Conservation (phyloP, 495 filamentous ascomycete species). For the Aspergillus sclerotiicarbonarius region DNA sequence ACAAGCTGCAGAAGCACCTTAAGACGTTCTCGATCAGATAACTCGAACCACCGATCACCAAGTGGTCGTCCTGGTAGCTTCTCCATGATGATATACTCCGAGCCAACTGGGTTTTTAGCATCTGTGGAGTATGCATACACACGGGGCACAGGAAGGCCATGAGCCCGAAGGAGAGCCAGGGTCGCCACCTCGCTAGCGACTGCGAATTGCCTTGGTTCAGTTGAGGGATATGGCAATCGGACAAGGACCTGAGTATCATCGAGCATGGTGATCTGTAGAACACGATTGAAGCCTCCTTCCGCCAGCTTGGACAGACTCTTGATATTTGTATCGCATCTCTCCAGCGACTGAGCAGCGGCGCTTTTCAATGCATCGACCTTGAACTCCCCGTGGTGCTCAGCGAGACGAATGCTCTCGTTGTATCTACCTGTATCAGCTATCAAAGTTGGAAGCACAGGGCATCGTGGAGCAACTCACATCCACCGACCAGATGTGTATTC, state of each 20-base stretch:
- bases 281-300: conserved; percentile 14
- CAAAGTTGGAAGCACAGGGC: conserved; percentile 4
- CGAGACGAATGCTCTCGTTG: conserved; percentile 11
- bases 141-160: conserved; percentile 19
- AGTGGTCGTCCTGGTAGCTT: conserved; percentile 21
- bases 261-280: conserved; percentile 13
- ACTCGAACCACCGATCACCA: conserved; percentile 17
- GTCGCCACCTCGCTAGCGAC: conserved; percentile 14
- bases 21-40: conserved; percentile 15
- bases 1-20: conserved; percentile 24
- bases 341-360: conserved; percentile 10
- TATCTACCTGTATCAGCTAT: conserved; percentile 11
- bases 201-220: conserved; percentile 8
- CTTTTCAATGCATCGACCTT: conserved; percentile 10
- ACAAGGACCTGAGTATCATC: conserved; percentile 11
- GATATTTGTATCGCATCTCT: conserved; percentile 4
- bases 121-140: conserved; percentile 23
- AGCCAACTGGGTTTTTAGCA: conserved; percentile 24
- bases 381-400: conserved; percentile 6
- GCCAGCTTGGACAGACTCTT: conserved; percentile 13
- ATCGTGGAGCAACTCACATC: conserved; percentile 13
- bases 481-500: conserved; percentile 10
- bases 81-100: conserved; percentile 35
- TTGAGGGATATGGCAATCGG: conserved; percentile 12
- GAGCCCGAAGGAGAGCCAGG: conserved; percentile 8